These are phyloP conservation scores for Euphorbia lathyris DNA, from an alignment of 345 rosid genomes.

Conservation along the genomic window DNA sequence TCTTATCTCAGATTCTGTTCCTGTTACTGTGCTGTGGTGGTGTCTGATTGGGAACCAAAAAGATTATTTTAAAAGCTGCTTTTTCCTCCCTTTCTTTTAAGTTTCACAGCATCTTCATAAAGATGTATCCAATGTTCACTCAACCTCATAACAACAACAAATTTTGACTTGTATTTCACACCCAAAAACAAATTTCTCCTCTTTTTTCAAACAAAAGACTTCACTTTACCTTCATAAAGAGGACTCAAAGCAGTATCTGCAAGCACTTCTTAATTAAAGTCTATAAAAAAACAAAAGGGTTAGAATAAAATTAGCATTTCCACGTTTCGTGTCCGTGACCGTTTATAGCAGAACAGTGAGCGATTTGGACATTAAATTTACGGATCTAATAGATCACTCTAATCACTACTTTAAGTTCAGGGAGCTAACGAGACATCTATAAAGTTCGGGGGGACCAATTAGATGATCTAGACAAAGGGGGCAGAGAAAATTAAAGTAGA, in stretches of 20 bases:
- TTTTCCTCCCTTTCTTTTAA: constrained; percentile 12
- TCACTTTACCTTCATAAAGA: background rate
- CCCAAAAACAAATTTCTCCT: background rate
- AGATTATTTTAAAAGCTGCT: constrained; percentile 46
- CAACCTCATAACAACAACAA: constrained; percentile 14
- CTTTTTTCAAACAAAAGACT: background rate
- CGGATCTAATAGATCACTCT: too few species aligned
- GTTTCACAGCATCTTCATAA: constrained; percentile 48
- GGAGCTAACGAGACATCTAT: too few species aligned
- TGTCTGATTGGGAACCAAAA: constrained; percentile 51
- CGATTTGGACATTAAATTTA: too few species aligned
- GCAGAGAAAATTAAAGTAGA: background rate
- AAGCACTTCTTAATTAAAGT: too few species aligned
- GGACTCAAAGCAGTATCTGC: constrained; percentile 28
- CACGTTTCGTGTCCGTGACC: too few species aligned
- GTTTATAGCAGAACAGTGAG: too few species aligned
- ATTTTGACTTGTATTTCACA: constrained; percentile 10
- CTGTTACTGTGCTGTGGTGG: too few species aligned
- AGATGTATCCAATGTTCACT: constrained; percentile 31
- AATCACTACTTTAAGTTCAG: too few species aligned
- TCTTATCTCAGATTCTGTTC: constrained; percentile 59
- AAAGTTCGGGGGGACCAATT: too few species aligned
- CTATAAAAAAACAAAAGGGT: too few species aligned
- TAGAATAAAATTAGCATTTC: too few species aligned
- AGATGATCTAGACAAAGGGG: too few species aligned